Evolutionary conservation across 2,329 filamentous ascomycete species (phyloP).

Genomic region (Aspergillus sp.): DNA sequence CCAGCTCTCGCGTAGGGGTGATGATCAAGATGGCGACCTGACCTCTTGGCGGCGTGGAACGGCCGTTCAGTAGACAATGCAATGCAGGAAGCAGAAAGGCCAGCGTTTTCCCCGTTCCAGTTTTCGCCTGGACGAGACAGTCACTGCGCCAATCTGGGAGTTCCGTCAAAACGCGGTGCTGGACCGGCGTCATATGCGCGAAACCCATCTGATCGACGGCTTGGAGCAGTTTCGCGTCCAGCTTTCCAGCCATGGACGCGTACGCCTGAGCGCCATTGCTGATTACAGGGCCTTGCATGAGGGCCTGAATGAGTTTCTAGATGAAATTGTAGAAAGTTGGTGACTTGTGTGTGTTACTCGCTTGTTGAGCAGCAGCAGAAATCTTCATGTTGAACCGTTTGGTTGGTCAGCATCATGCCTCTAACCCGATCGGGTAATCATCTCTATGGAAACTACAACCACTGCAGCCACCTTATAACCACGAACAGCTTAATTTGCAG

Average conservation of each 20-base stretch:
- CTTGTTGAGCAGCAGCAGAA: too few species aligned
- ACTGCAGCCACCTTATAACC: too few species aligned
- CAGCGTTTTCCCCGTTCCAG: conserved; percentile 52
- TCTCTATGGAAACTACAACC: too few species aligned
- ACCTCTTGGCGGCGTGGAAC: conserved; percentile 25
- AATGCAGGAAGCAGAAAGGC: conserved; percentile 50
- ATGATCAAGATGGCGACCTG: conserved; percentile 48
- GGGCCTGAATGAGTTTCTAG: neutral
- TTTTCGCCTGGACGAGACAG: conserved; percentile 55
- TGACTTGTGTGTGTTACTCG: too few species aligned
- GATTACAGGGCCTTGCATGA: conserved; percentile 7
- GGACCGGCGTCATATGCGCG: conserved; percentile 53
- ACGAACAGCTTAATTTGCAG: too few species aligned
- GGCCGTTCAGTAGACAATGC: conserved; percentile 43
- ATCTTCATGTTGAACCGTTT: too few species aligned
- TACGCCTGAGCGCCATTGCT: conserved; percentile 27
- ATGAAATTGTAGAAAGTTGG: too few species aligned
- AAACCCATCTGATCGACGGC: conserved; percentile 34
- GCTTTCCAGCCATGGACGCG: conserved; percentile 33
- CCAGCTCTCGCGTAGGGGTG: conserved; percentile 50
- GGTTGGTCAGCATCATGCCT: too few species aligned
- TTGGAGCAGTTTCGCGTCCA: conserved; percentile 32
- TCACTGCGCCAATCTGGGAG: conserved; percentile 51
- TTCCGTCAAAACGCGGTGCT: conserved; percentile 53
- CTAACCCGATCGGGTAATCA: too few species aligned